Base-by-base conservation (phyloP, 306 rosid genomes). In the Abrus precatorius region DNA sequence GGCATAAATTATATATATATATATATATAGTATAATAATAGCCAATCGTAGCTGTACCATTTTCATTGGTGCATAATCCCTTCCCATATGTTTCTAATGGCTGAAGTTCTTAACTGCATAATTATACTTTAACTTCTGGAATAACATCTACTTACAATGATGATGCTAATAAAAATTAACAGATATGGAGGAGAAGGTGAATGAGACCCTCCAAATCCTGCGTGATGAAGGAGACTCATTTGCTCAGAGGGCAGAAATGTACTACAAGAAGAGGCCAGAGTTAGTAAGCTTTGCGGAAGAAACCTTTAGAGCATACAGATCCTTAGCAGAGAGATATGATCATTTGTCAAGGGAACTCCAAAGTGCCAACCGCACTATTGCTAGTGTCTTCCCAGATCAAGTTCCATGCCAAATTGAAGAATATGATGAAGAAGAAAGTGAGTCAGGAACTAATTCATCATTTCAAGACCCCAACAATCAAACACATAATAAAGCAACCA, bases 111-210 rank as follows among this genome's bases (percentile, higher is more conserved):
- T 28, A 77, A 34, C 14, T 72, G 45, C 12, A 30, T 29, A 2
- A 28, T 27, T 20, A 34, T 48, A 1, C 7, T 48, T 69, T 30
- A 76, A 12, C 28, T 30, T 38, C 47, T 20, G 2, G 1, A 48
- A 48, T 69, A 50, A 59, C 59, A 76, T 45, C 44, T 0, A 45
- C 1, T 41, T 30, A 14, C 4, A 52, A 52, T 52, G 27, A 71
- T 27, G 32, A 65, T 12, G 64, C 7, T 41, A 28, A 56, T 9
- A 7, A 48, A 76, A 48, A 66, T 28, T 76, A 40, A 80, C 85
- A 96, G 98, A 96, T 79, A 93, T 96, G 98, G 99, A 96, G 84
- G 98, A 93, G 82, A 93, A 86, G 84, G 98, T 89, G 63, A 57
- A 14, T 1, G 81, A 40, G 43, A 89, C 97, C 75, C 92, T 93